Conservation (phyloP, 768 basidiomycete species). For the Mycena polygramma region DNA sequence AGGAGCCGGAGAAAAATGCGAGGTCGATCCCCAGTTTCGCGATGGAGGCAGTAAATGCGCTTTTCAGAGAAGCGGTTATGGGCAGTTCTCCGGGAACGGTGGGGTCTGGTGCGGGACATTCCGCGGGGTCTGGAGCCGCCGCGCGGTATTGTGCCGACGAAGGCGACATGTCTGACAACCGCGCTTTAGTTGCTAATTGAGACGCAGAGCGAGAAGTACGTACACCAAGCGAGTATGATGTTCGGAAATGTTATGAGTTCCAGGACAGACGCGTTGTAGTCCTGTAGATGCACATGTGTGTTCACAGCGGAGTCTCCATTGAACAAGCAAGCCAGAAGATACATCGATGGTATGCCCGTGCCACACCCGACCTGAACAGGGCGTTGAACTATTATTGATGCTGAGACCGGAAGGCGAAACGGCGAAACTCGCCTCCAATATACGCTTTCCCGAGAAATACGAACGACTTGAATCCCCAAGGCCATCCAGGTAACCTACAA, state of each 20-base stretch:
- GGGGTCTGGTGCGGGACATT: constrained; percentile 48
- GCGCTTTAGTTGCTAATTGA: constrained; percentile 10
- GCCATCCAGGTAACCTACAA: constrained; percentile 74
- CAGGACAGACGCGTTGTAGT: constrained; percentile 89
- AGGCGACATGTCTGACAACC: constrained; percentile 68
- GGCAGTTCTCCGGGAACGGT: constrained; percentile 68
- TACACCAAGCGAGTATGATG: constrained; percentile 86
- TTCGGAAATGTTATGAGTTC: constrained; percentile 87
- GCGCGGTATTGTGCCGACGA: constrained; percentile 65
- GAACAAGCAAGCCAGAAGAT: constrained; percentile 75
- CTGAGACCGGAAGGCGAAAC: background rate
- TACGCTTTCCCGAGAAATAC: constrained; percentile 59
- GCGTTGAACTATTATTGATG: background rate
- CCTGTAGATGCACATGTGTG: constrained; percentile 84
- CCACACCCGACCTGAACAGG: constrained; percentile 89
- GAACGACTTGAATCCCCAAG: constrained; percentile 38
- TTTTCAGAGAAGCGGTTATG: constrained; percentile 73
- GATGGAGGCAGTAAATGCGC: constrained; percentile 75
- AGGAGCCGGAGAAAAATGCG: constrained; percentile 86
- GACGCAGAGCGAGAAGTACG: constrained; percentile 44
- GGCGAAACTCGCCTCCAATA: constrained; percentile 75
- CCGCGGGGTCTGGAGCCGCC: constrained; percentile 41
- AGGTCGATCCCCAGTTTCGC: constrained; percentile 66
- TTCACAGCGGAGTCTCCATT: constrained; percentile 46
- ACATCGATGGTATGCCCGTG: constrained; percentile 87